Evolutionary conservation across 108 stramenopile genomes (phyloP).

Genomic region (Phaeodactylum tricornutum): DNA sequence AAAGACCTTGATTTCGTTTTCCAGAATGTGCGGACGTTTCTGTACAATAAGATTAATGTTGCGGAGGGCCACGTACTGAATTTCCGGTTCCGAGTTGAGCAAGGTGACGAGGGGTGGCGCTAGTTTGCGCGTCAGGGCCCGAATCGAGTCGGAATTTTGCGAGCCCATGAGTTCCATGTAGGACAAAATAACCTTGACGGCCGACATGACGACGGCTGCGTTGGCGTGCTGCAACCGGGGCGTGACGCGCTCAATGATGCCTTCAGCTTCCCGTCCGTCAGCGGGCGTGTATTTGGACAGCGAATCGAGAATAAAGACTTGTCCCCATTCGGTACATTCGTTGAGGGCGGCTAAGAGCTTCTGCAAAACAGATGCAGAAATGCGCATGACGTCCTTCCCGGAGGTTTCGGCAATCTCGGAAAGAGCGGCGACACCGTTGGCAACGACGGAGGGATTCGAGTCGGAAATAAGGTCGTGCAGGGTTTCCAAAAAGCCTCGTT

Average conservation of each 20-base stretch:
- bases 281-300: constrained; percentile 93
- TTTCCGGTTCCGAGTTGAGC: constrained; percentile 95
- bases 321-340: constrained; percentile 88
- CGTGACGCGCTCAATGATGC: constrained; percentile 97
- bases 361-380: constrained; percentile 87
- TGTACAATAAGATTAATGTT: constrained; percentile 99
- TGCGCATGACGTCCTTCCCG: constrained; percentile 91
- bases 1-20: constrained; percentile 99
- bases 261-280: constrained; percentile 91
- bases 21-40: constrained; percentile 89
- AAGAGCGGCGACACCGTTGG: constrained; percentile 98
- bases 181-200: constrained; percentile 94
- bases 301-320: constrained; percentile 98
- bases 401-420: constrained; percentile 95
- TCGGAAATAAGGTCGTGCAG: constrained; percentile 94
- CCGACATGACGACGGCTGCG: constrained; percentile 97
- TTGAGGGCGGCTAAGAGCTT: constrained; percentile 97
- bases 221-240: constrained; percentile 98
- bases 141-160: constrained; percentile 67
- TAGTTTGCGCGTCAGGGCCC: constrained; percentile 84
- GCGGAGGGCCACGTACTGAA: constrained; percentile 97
- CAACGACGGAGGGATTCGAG: constrained; percentile 96
- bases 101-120: constrained; percentile 98
- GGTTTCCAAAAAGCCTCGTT: constrained; percentile 94
- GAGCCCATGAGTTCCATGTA: constrained; percentile 90